phyloP scores from a whole-genome alignment of 192 early-diverging fungal species.

The Rhizophagus clarus region DNA sequence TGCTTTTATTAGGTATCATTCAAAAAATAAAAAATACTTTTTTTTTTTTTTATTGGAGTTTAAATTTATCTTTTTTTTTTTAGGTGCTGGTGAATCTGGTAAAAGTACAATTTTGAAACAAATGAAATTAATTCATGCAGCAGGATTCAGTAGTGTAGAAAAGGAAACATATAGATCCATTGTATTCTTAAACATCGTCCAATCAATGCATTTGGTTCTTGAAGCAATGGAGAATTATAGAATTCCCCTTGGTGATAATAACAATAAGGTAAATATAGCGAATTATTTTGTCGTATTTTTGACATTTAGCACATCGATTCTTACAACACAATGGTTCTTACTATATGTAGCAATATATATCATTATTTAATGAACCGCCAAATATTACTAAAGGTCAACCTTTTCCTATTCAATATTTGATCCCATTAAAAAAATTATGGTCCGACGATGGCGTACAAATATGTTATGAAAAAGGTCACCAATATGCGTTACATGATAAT shows the following conservation, averaged over 20 bases:
- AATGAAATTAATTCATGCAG: constrained; percentile 97
- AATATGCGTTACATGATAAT: constrained; percentile 97
- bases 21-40: background rate
- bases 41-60: background rate
- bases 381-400: constrained; percentile 84
- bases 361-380: constrained; percentile 78
- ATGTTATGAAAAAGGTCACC: constrained; percentile 77
- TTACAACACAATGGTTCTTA: background rate
- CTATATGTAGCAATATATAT: constrained; percentile 55
- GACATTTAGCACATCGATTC: background rate
- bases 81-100: constrained; percentile 95
- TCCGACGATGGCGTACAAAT: constrained; percentile 79
- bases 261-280: constrained; percentile 46
- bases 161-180: constrained; percentile 92
- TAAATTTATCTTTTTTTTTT: background rate
- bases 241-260: constrained; percentile 68
- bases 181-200: constrained; percentile 92
- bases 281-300: background rate
- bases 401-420: constrained; percentile 76
- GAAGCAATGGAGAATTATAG: constrained; percentile 92
- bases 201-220: constrained; percentile 92
- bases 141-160: constrained; percentile 87
- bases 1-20: constrained; percentile 5
- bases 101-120: constrained; percentile 98
- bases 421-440: constrained; percentile 84